Evolutionary conservation across 2,329 filamentous ascomycete species (phyloP), one percentile per base, ranked within the genome.

Genomic region (Fusarium sp.): DNA sequence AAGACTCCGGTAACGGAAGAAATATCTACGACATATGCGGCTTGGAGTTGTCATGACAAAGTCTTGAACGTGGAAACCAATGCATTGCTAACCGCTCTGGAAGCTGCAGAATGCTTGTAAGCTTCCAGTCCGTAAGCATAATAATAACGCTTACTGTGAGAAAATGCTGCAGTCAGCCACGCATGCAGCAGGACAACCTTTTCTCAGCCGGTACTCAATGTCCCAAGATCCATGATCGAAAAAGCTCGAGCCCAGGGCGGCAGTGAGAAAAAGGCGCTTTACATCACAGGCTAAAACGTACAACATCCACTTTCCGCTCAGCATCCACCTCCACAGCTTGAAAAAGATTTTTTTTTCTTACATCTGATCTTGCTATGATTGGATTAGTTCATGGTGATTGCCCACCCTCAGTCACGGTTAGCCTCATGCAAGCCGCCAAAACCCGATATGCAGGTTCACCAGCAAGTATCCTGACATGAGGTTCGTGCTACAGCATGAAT

Each of bases 41-140:
- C 55, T 66, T 69, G 41, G 49, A 60, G 72, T 75, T 73, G 72
- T 69, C 72, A 74, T 70, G 69, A 69, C 69, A 58, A 64, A 58
- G 39, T 58, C 66, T 28, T 38, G 33, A 39, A 44, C 39, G 28
- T 38, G 35, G 48, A 42, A 54, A 44, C 64, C 55, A 67, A 51
- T 33, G 13, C 22, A 31, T 47, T 26, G 26, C 26, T 20, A 24
- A 57, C 57, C 49, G 44, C 68, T 66, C 42, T 41, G 47, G 65
- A 69, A 69, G 63, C 58, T 63, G 56, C 61, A 58, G 45, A 24
- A 67, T 24, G 42, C 44, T 44, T 47, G 42, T 55, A 60, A 60
- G 57, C 36, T 42, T 47, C 41, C 61, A 48, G n/a, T 36, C 52
- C 22, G 18, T 45, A 39, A 45, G 56, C 42, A 56, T 20, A 41